Evolutionary conservation across 2,329 filamentous ascomycete species (phyloP).

Genomic region (Clonostachys chloroleuca): DNA sequence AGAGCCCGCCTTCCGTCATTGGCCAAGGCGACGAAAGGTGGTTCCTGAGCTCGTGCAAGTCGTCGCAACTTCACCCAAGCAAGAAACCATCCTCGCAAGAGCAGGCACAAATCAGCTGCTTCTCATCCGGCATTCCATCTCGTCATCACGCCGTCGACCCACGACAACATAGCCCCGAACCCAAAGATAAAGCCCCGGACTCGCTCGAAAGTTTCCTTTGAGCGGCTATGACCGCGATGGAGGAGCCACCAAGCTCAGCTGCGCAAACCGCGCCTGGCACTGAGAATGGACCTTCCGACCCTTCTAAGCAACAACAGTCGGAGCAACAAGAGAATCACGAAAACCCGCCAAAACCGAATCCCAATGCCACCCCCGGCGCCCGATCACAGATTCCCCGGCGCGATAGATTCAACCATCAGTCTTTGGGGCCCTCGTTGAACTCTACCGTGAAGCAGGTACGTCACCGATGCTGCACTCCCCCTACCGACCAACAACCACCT

Average conservation of each 20-base stretch:
- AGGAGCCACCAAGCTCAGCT: background rate
- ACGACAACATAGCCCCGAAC: background rate
- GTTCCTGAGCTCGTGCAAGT: too few species aligned
- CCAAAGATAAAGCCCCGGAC: background rate
- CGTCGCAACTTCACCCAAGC: too few species aligned
- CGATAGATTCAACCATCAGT: slow-evolving; percentile 57
- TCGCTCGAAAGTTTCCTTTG: background rate
- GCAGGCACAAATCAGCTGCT: background rate
- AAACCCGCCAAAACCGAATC: slow-evolving; percentile 9
- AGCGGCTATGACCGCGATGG: background rate
- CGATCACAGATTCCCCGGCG: slow-evolving; percentile 27
- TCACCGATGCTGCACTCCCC: background rate
- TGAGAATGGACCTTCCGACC: background rate
- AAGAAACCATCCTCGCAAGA: too few species aligned
- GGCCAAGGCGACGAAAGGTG: too few species aligned
- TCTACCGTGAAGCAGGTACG: slow-evolving; percentile 64
- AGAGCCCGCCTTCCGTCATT: too few species aligned
- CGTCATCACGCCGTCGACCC: background rate
- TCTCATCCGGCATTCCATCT: background rate
- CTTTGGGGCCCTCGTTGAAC: slow-evolving; percentile 62
- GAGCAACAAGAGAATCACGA: slow-evolving; percentile 8
- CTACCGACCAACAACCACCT: background rate
- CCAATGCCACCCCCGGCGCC: slow-evolving; percentile 12
- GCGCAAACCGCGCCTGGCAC: background rate
- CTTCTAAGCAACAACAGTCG: slow-evolving; percentile 1